Evolutionary conservation across 2,329 filamentous ascomycete genomes (phyloP), one percentile per base, ranked within the genome.

Genomic region (Hypoxylon sp.): DNA sequence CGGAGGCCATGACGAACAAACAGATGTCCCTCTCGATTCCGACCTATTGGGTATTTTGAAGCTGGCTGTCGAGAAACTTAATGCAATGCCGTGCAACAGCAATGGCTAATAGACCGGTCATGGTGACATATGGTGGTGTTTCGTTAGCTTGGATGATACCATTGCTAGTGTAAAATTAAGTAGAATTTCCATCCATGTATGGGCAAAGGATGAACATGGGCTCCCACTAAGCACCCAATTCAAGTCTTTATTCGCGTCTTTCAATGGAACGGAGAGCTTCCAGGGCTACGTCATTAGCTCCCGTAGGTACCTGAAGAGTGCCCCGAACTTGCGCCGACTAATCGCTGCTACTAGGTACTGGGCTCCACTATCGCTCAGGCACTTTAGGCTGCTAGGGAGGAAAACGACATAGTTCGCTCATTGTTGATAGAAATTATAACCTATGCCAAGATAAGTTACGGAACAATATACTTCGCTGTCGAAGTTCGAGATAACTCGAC

Each of bases 101-200:
- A 42, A 63, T 50, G 24, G 33, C 61, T 57, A 67, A 48, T 44
- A 31, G 51, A 35, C 33, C 5, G 14, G 9, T 22, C 65, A 68
- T 68, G 14, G 52, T 39, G 46, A 17, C 31, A 54, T 58, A 24
- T 11, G 48, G 44, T 67, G 61, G 44, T 63, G 61, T 65, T 51
- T 65, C 48, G 59, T 61, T 68, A 70, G 58, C 53, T 65, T 47
- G n/a, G 47, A 65, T 63, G 62, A 68, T 54, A 42, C 62, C n/a
- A 65, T 70, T 37, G 33, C 62, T 62, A 51, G 51, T 61, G 46
- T 8, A 24, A 29, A 47, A 39, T 31, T 31, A 31, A n/a, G 5
- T 50, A 17, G 24, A 10, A 29, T 44, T 44, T 44, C 10, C 19
- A 44, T 22, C 19, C 19, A 22, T 22, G 19, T 22, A 22, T n/a